Conservation (phyloP, 352 stramenopile genomes). For the Globisporangium apiculatum region DNA sequence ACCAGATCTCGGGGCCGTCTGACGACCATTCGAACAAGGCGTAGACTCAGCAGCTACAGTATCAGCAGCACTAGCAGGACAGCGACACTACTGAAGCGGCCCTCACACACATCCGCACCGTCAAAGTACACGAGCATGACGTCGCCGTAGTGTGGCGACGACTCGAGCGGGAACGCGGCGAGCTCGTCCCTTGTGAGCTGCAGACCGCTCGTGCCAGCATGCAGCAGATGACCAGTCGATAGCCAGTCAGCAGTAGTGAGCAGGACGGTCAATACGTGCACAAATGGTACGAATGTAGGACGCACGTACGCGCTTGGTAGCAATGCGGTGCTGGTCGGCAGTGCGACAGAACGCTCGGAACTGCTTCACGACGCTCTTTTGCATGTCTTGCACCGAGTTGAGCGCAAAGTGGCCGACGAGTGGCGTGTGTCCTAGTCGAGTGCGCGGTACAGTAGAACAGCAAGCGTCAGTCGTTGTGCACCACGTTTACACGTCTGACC, state of each 20-base stretch:
- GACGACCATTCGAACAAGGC: background rate
- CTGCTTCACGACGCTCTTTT: slow-evolving; percentile 28
- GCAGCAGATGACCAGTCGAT: background rate
- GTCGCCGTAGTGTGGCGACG: slow-evolving; percentile 47
- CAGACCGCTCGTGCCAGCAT: background rate
- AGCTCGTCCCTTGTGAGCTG: slow-evolving; percentile 21
- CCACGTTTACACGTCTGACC: background rate
- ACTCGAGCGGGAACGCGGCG: slow-evolving; percentile 42
- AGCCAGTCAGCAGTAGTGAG: background rate
- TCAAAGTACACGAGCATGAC: slow-evolving; percentile 44
- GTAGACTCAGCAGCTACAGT: too few species aligned
- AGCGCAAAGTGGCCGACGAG: slow-evolving; percentile 64
- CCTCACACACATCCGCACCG: slow-evolving; percentile 3
- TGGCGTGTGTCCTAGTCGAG: slow-evolving; percentile 22
- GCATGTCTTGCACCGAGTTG: slow-evolving; percentile 55
- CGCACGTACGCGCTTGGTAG: slow-evolving; percentile 11
- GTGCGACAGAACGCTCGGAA: slow-evolving; percentile 29
- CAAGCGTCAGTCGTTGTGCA: background rate
- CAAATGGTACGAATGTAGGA: background rate
- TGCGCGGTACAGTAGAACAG: background rate
- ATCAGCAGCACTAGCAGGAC: too few species aligned
- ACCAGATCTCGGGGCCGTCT: slow-evolving; percentile 59
- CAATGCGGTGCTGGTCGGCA: slow-evolving; percentile 30
- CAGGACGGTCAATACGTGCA: too few species aligned
- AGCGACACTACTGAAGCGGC: too few species aligned